Evolutionary conservation across 768 basidiomycete genomes (phyloP).

Genomic region (Tubosaeta brunneosetosa): DNA sequence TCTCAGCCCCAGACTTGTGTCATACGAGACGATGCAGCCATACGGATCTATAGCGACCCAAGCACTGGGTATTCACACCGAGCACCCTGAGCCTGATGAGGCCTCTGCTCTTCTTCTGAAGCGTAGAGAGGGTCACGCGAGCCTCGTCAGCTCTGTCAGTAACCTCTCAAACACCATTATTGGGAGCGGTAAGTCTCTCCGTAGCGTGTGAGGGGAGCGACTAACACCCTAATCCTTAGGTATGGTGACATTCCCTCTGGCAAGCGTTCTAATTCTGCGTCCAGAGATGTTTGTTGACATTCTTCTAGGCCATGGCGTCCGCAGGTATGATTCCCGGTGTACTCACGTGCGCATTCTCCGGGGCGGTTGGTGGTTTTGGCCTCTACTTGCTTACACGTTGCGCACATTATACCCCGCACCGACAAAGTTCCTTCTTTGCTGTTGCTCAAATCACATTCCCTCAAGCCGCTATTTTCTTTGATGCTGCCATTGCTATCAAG

Average conservation of each 20-base stretch:
- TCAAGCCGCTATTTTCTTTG: conserved; percentile 81
- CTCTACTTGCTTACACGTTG: conserved; percentile 84
- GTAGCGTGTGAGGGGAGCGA: neutral
- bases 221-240: conserved; percentile 38
- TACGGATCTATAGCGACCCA: conserved; percentile 55
- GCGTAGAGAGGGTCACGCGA: conserved; percentile 61
- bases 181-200: conserved; percentile 63
- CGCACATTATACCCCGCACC: conserved; percentile 69
- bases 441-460: conserved; percentile 87
- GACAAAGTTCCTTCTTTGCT: conserved; percentile 79
- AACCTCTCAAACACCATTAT: conserved; percentile 90
- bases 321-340: conserved; percentile 88
- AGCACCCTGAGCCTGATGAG: conserved; percentile 37
- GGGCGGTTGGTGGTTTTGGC: conserved; percentile 72
- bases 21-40: conserved; percentile 62
- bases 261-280: conserved; percentile 27
- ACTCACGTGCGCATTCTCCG: conserved; percentile 81
- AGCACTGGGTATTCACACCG: conserved; percentile 21
- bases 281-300: neutral
- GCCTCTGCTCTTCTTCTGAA: conserved; percentile 51
- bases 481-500: conserved; percentile 91
- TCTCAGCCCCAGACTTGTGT: conserved; percentile 9
- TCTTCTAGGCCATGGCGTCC: conserved; percentile 78
- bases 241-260: conserved; percentile 86
- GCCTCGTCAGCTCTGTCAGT: conserved; percentile 62